Evolutionary conservation across 192 early-diverging fungal species (phyloP), one percentile per base, ranked within the genome.

Genomic region (Spizellomyces punctatus): DNA sequence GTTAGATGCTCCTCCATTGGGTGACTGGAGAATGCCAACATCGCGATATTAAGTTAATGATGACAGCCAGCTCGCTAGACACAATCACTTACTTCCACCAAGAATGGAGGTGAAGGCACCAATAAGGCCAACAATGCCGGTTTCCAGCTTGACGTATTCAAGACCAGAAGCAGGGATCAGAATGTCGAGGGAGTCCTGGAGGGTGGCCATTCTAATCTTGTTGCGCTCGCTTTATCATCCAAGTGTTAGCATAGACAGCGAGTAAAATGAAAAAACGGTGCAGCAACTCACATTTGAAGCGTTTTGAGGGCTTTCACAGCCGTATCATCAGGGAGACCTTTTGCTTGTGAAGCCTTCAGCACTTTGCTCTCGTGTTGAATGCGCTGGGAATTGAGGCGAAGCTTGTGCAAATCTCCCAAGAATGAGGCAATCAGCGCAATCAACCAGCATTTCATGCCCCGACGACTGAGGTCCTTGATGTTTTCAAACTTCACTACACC

Each of bases 31-130:
- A 36, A 36, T 36, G 3, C 27, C 27, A 36, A 36, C 27, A 36
- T 36, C 3, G 27, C 27, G 27, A 36, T 3, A 36, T 36, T 36
- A 36, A 36, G 3, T 36, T 36, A 36, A 36, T 36, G 27, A 36
- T 36, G 27, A 36, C 27, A 36, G 27, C 27, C 27, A 36, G 27
- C 27, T 36, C 27, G 27, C 27, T 36, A 36, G 27, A 36, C 27
- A 54, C 12, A 54, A 54, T 12, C 50, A 54, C 50, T 12, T 76
- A 84, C 77, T 76, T 67, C 64, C 89, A 43, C 88, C 90, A 74
- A 93, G 82, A 58, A 92, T 67, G n/a, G 90, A 87, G 14, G 91
- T 91, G 46, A 83, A 72, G 27, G 88, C 82, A 70, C 92, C 92
- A 79, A 83, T 82, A 55, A 92, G 72, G 47, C 91, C 92, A 69